Base-by-base conservation (phyloP, 1,139 yeast genomes). In the Blastobotrys raffinosifermentans region DNA sequence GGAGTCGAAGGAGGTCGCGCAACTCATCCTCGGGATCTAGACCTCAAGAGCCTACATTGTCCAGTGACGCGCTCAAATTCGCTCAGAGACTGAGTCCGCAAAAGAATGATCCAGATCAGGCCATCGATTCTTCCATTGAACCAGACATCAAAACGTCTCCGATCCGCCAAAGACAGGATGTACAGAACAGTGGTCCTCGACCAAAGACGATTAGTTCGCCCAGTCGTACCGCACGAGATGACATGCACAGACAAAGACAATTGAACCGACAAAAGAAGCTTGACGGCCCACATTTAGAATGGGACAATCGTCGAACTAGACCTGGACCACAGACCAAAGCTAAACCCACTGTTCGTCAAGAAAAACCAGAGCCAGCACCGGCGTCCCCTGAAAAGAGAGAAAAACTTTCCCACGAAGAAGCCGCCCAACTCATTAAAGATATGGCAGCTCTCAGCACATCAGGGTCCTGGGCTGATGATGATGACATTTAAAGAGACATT, bases 381-480 rank as follows among this genome's bases (percentile, higher is more conserved):
- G 32, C 16, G 18, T 16, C 18, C 20, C 27, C 19, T 8, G 35
- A 18, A 6, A 34, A 32, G 23, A 8, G 26, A n/a, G 7, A 25
- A 4, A 19, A 15, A 10, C 17, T 30, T 22, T 9, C 35, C 20
- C 22, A 27, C 19, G 34, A 34, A 22, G 25, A 39, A 26, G 29
- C 22, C 21, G 19, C 34, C 31, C 21, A 34, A 32, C 17, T 42
- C 14, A 31, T 31, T n/a, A 29, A 35, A 16, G 36, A 35, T 8
- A 31, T 35, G 26, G 16, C 34, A 4, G 35, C 29, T 14, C 33
- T 19, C n/a, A 20, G 16, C 13, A 32, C 34, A 4, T 13, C 33
- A 6, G 20, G 45, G 23, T 37, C 43, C 34, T 46, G 50, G 50
- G 48, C 50, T 11, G 50, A 46, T 29, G 48, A 46, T 7, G 46